Evolutionary conservation across 2,329 filamentous ascomycete species (phyloP).

Genomic region (Fusarium sp.): DNA sequence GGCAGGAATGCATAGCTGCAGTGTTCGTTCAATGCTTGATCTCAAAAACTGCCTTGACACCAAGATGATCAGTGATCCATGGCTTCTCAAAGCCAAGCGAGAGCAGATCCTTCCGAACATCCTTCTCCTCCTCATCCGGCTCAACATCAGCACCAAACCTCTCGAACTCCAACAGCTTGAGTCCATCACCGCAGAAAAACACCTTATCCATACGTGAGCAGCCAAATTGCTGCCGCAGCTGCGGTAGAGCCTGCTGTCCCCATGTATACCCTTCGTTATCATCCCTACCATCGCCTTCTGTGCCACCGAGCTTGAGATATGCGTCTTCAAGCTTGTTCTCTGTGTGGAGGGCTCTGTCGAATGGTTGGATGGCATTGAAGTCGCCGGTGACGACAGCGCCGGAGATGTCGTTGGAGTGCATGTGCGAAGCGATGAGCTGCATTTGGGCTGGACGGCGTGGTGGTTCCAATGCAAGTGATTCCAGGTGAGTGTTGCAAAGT

Average conservation of each 20-base stretch:
- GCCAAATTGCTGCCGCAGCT: slow-evolving; percentile 54
- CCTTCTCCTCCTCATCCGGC: background rate
- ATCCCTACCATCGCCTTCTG: slow-evolving; percentile 53
- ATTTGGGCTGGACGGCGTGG: slow-evolving; percentile 60
- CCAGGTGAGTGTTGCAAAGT: slow-evolving; percentile 65
- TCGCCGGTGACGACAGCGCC: slow-evolving; percentile 61
- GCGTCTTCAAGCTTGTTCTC: slow-evolving; percentile 61
- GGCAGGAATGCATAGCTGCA: background rate
- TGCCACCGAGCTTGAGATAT: slow-evolving; percentile 59
- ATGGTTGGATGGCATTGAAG: slow-evolving; percentile 65
- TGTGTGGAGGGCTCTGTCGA: slow-evolving; percentile 57
- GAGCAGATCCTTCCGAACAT: background rate
- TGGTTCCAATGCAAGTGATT: slow-evolving; percentile 58
- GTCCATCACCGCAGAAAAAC: slow-evolving; percentile 51
- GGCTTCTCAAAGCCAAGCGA: slow-evolving; percentile 9
- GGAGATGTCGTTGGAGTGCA: slow-evolving; percentile 49
- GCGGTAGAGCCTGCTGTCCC: slow-evolving; percentile 60
- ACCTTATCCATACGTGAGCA: slow-evolving; percentile 63
- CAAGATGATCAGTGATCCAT: slow-evolving; percentile 17
- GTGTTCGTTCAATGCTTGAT: background rate
- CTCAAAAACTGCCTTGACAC: slow-evolving; percentile 2
- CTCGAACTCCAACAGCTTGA: slow-evolving; percentile 46
- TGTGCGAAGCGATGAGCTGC: slow-evolving; percentile 51
- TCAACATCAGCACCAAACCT: slow-evolving; percentile 57
- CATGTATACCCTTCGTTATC: slow-evolving; percentile 59